Percentiles rank a stretch among this genome's conserved stretches.
Evolutionary conservation across 257 asterid genomes (phyloP).

Genomic region (Gynochthodes officinalis): DNA sequence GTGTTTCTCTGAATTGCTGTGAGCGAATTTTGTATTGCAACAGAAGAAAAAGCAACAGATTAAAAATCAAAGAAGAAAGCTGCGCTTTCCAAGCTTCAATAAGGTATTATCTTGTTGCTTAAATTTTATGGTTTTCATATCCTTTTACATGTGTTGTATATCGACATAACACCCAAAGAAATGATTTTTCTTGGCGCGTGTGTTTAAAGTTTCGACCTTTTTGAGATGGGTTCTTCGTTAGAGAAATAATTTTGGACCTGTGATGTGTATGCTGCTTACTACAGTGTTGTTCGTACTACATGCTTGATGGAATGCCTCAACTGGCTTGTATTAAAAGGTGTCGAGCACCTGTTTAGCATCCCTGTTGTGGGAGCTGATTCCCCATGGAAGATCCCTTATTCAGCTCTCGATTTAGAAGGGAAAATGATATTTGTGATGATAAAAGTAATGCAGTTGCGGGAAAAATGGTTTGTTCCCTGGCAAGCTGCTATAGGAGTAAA

Average conservation of each 20-base stretch:
- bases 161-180: not conserved
- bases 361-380: not conserved
- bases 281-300: not conserved
- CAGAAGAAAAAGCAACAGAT: too few species aligned
- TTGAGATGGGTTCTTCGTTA: not conserved
- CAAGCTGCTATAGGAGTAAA: not conserved
- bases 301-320: not conserved
- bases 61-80: too few species aligned
- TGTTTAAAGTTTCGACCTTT: not conserved
- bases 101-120: not conserved
- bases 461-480: not conserved
- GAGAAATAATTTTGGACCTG: not conserved
- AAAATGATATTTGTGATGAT: not conserved
- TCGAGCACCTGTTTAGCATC: not conserved
- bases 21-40: too few species aligned
- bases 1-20: too few species aligned
- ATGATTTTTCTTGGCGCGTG: not conserved
- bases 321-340: not conserved
- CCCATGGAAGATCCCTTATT: not conserved
- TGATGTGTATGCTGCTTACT: not conserved
- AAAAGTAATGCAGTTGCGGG: not conserved
- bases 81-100: not conserved
- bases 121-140: not conserved
- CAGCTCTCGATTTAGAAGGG: not conserved
- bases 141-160: not conserved